phyloP scores from a whole-genome alignment of 345 rosid genomes.

The Raphanus sativus region DNA sequence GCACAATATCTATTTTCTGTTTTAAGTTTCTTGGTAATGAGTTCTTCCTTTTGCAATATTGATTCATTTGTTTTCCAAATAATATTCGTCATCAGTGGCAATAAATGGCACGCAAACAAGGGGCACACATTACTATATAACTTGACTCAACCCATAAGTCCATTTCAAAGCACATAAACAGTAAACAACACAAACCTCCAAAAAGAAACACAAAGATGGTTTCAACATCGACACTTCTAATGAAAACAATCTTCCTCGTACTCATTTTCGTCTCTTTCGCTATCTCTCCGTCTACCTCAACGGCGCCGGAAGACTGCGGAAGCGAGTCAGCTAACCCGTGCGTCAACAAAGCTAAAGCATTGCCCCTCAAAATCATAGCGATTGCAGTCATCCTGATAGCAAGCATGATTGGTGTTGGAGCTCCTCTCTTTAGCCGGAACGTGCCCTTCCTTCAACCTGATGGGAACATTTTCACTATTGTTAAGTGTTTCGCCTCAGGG shows the following conservation, averaged over 20 bases:
- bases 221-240: not conserved
- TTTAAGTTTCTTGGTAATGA: not conserved
- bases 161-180: constrained; percentile 19
- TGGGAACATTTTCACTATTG: constrained; percentile 47
- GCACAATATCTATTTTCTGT: not conserved
- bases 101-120: constrained; percentile 33
- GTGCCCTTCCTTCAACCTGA: constrained; percentile 66
- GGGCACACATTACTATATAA: constrained; percentile 39
- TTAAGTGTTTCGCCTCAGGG: constrained; percentile 73
- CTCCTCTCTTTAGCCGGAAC: constrained; percentile 55
- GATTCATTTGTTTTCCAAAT: constrained; percentile 3
- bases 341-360: constrained; percentile 51
- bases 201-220: constrained; percentile 5
- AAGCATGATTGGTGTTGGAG: constrained; percentile 64
- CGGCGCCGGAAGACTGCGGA: constrained; percentile 33
- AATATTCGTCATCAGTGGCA: not conserved
- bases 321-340: constrained; percentile 38
- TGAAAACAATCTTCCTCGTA: constrained; percentile 34
- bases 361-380: constrained; percentile 62
- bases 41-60: not conserved
- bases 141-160: constrained; percentile 12
- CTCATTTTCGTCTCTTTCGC: constrained; percentile 31
- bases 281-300: constrained; percentile 35
- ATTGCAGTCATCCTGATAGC: constrained; percentile 45
- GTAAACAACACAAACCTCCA: constrained; percentile 10